Base-by-base conservation (phyloP, 2,329 filamentous ascomycete species). In the Xylaria sp. region DNA sequence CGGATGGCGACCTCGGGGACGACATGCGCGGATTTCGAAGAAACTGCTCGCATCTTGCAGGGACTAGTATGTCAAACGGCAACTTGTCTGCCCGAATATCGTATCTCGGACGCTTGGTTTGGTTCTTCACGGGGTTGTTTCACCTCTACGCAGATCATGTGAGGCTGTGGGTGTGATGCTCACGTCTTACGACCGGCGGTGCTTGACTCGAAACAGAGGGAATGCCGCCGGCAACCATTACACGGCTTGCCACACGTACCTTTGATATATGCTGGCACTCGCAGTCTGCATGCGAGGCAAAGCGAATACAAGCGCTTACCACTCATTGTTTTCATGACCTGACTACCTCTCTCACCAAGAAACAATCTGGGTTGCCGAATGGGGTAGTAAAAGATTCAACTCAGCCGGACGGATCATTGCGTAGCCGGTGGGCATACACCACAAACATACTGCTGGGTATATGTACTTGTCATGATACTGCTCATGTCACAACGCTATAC, bases 91-190 rank as follows among this genome's bases (percentile, higher is more conserved):
- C 41, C 54, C 44, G 17, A 3, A 6, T 23, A n/a, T 41, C 11
- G 10, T 17, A 41, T 19, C 21, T 17, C 46, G 25, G 31, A 33
- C 40, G 38, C 44, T 25, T 51, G 51, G 55, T 38, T 35, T 54
- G 35, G 25, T 17, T 25, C 35, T 27, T 52, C 40, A 48, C 29
- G 47, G 57, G 47, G 41, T 23, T 49, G 52, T 63, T 54, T 60
- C 61, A 57, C 33, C 41, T 46, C 29, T 23, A 13, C 27, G 52
- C 51, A 60, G 35, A 63, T 56, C 41, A 60, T 57, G 40, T 53
- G 31, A 43, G 17, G 29, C 25, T 37, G 51, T 27, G 27, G 25
- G 54, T 49, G n/a, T 43, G 51, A n/a, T 31, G 17, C 38, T 41
- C 25, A 35, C 17, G 51, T 43, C 44, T 55, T 25, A 60, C 46